Evolutionary conservation across 2,329 filamentous ascomycete species (phyloP).

Genomic region (Fusarium cyanostomum): DNA sequence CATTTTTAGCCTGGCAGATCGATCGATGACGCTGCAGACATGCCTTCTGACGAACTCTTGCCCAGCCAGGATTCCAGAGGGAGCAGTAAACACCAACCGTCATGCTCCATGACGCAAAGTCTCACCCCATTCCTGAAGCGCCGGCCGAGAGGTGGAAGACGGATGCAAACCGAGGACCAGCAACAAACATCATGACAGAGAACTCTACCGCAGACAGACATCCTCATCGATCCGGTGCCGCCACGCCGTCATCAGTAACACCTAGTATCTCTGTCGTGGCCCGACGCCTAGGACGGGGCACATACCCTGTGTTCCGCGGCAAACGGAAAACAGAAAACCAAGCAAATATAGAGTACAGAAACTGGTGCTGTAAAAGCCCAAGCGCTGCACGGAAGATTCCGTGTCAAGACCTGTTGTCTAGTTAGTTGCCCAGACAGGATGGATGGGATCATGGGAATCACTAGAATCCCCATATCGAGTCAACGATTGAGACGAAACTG

Average conservation of each 20-base stretch:
- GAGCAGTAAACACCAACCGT: slow-evolving; percentile 19
- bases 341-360: no score
- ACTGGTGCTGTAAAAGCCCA: neutral
- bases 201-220: neutral
- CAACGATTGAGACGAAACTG: slow-evolving; percentile 4
- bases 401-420: neutral
- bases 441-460: no score
- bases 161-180: slow-evolving; percentile 14
- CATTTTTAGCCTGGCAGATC: slow-evolving; percentile 20
- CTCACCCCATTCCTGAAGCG: slow-evolving; percentile 16
- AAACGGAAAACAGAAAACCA: neutral
- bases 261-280: slow-evolving; percentile 1
- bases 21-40: slow-evolving; percentile 35
- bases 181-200: slow-evolving; percentile 22
- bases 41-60: slow-evolving; percentile 17
- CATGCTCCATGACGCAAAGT: slow-evolving; percentile 40
- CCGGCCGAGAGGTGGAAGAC: slow-evolving; percentile 22
- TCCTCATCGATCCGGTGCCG: slow-evolving; percentile 18
- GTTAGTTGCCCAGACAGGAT: slow-evolving; percentile 26
- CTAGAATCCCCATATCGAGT: slow-evolving; percentile 35
- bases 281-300: neutral
- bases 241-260: slow-evolving; percentile 38
- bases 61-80: slow-evolving; percentile 37
- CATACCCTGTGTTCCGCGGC: neutral
- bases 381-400: neutral